Evolutionary conservation across 768 basidiomycete genomes (phyloP).

Genomic region (Pulveroboletus sp.): DNA sequence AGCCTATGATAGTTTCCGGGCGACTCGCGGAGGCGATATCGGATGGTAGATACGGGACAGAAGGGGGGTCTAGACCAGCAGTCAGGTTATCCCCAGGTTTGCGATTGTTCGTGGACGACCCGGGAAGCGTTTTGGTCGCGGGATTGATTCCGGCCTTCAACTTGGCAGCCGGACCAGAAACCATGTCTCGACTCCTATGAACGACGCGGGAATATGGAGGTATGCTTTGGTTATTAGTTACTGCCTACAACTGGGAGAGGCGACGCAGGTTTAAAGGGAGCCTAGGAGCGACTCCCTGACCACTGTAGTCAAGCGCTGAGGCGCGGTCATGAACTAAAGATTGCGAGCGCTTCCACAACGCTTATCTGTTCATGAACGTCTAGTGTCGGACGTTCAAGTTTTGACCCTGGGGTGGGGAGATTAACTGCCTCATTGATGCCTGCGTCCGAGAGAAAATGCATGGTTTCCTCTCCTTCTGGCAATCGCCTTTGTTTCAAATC

Average conservation of each 20-base stretch:
- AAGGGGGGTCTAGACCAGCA: neutral
- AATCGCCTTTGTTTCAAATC: no score
- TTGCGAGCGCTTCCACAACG: neutral
- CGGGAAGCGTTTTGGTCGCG: neutral
- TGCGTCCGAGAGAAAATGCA: no score
- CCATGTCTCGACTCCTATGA: neutral
- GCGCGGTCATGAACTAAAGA: neutral
- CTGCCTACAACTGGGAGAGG: neutral
- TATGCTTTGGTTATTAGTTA: no score
- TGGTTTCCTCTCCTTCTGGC: no score
- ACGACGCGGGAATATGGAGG: neutral
- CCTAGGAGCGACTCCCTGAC: neutral
- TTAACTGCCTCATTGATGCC: no score
- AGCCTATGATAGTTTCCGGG: neutral
- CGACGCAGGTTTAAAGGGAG: neutral
- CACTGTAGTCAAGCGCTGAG: neutral
- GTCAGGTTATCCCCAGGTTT: neutral
- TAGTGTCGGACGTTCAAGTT: neutral
- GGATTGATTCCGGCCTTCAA: neutral
- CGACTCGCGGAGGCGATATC: neutral
- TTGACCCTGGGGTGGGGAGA: no score
- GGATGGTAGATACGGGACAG: neutral
- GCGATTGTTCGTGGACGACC: neutral
- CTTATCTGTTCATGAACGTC: neutral
- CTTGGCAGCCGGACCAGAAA: neutral